A percentile compares a stretch with the other conserved stretches of the same genome.
Evolutionary conservation across 1,139 yeast species (phyloP).

Genomic region (Saccharomyces hybrid): DNA sequence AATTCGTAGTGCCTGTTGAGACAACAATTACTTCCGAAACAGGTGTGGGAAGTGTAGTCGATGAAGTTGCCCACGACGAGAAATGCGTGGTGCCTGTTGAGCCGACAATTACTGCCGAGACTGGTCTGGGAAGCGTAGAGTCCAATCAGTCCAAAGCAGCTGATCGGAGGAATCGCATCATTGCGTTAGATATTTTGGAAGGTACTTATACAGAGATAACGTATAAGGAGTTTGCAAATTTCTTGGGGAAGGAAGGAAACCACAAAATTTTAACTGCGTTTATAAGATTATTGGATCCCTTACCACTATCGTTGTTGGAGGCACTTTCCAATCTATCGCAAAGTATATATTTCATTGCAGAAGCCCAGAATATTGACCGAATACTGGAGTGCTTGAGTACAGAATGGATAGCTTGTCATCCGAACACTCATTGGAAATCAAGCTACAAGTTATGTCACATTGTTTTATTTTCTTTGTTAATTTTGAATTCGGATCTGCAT

Average conservation of each 20-base stretch:
- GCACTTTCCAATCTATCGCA: conserved; percentile 57
- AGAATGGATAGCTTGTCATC: conserved; percentile 40
- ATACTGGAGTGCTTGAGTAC: conserved; percentile 62
- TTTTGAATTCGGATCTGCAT: conserved; percentile 65
- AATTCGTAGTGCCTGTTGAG: background rate
- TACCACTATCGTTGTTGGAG: conserved; percentile 38
- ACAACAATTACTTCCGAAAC: background rate
- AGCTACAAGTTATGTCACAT: conserved; percentile 62
- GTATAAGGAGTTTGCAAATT: conserved; percentile 32
- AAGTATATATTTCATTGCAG: conserved; percentile 67
- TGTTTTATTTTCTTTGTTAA: conserved; percentile 61
- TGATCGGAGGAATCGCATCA: conserved; percentile 6
- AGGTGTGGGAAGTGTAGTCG: background rate
- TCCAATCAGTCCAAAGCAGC: background rate
- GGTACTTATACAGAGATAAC: conserved; percentile 25
- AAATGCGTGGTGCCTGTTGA: background rate
- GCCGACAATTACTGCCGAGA: background rate
- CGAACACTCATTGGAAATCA: conserved; percentile 33
- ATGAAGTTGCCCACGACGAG: background rate
- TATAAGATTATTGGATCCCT: conserved; percentile 25
- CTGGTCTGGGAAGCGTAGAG: background rate
- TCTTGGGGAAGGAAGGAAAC: conserved; percentile 29
- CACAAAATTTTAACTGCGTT: conserved; percentile 23
- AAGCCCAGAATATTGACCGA: conserved; percentile 75
- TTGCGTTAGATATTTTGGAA: conserved; percentile 30